These are phyloP conservation scores for Fusarium longipes DNA, from an alignment of 2,329 filamentous ascomycete species.

Conservation along the genomic window DNA sequence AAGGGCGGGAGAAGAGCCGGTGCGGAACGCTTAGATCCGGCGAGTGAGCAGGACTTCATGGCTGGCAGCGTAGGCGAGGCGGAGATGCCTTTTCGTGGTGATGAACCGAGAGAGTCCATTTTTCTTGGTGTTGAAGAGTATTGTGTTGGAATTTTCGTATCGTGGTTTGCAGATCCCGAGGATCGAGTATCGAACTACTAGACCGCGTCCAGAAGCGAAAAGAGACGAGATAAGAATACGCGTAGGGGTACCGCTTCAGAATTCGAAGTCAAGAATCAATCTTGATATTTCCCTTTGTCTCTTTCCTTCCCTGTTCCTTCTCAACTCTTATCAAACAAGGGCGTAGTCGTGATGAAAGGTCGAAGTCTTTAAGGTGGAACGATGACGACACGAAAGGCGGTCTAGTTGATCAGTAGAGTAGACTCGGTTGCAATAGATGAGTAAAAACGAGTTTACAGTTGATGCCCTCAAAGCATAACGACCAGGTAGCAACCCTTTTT, in stretches of 20 bases:
- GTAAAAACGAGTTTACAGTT: not conserved
- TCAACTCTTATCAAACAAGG: too few relatives aligned
- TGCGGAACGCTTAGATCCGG: constrained; percentile 69
- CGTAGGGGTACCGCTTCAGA: constrained; percentile 8
- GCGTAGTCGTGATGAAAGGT: constrained; percentile 12
- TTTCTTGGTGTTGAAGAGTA: constrained; percentile 5
- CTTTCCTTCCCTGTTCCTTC: not conserved
- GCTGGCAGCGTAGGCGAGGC: constrained; percentile 52
- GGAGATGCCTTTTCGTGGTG: constrained; percentile 47
- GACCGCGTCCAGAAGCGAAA: constrained; percentile 32
- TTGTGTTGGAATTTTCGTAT: not conserved
- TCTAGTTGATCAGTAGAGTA: constrained; percentile 20
- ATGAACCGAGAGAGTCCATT: constrained; percentile 54
- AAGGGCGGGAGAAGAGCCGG: constrained; percentile 81
- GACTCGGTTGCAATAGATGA: not conserved
- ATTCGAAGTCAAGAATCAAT: not conserved
- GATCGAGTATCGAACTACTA: constrained; percentile 13
- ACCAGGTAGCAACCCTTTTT: not conserved
- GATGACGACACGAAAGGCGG: constrained; percentile 30
- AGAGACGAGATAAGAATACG: constrained; percentile 13
- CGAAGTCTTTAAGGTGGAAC: not conserved
- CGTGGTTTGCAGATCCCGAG: not conserved
- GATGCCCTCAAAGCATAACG: not conserved
- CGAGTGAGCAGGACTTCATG: constrained; percentile 43
- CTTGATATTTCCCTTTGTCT: not conserved